phyloP scores from a whole-genome alignment of 768 basidiomycete genomes.

The Dentipellis sp. region DNA sequence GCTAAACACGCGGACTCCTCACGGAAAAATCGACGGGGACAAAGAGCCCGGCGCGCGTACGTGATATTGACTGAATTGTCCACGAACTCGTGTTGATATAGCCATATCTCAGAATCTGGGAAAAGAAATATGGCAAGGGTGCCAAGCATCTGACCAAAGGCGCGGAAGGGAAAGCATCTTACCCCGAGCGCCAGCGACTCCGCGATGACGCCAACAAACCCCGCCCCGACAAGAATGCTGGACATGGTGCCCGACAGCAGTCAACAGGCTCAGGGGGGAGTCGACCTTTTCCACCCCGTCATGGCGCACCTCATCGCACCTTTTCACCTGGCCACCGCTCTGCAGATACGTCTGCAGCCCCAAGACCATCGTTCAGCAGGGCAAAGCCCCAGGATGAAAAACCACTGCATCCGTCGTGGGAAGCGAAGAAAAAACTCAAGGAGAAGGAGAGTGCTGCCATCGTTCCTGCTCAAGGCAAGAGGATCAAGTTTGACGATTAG shows the following conservation, averaged over 20 bases:
- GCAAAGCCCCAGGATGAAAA: conserved; percentile 18
- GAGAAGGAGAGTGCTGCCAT: conserved; percentile 57
- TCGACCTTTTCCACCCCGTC: background rate
- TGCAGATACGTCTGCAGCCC: background rate
- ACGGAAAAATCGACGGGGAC: conserved; percentile 79
- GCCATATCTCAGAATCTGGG: conserved; percentile 70
- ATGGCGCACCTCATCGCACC: too few relatives aligned
- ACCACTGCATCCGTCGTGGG: conserved; percentile 91
- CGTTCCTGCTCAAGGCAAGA: conserved; percentile 68
- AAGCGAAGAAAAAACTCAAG: conserved; percentile 79
- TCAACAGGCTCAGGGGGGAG: background rate
- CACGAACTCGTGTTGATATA: background rate
- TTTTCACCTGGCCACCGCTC: background rate
- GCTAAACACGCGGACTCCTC: conserved; percentile 38
- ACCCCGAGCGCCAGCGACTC: background rate
- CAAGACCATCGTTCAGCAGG: conserved; percentile 3
- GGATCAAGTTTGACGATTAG: conserved; percentile 54
- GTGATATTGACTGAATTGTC: conserved; percentile 24
- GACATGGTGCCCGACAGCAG: background rate
- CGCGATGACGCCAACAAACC: background rate
- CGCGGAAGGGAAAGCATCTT: conserved; percentile 17
- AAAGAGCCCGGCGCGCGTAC: conserved; percentile 89
- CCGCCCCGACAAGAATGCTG: background rate
- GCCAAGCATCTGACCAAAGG: conserved; percentile 86
- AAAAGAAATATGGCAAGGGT: conserved; percentile 86